Percentiles rank a stretch among this genome's conserved stretches.
phyloP scores from a whole-genome alignment of 352 stramenopile genomes.

The Phytophthora citricola region DNA sequence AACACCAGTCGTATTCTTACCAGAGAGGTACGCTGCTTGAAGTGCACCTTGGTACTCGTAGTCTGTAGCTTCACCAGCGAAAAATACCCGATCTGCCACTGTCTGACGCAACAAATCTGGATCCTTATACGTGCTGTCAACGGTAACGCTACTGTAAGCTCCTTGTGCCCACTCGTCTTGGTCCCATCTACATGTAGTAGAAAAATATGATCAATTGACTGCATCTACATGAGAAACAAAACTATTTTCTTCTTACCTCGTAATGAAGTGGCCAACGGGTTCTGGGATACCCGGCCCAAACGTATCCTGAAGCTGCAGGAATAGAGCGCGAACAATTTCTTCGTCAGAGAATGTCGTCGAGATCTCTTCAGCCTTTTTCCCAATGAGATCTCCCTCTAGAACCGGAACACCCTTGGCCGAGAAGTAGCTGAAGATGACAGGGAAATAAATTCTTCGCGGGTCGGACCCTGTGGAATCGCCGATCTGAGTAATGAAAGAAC shows the following conservation, averaged over 20 bases:
- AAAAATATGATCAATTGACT: conserved; percentile 2
- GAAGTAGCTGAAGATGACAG: conserved; percentile 67
- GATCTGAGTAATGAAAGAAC: conserved; percentile 52
- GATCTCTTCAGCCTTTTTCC: conserved; percentile 38
- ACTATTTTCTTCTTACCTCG: conserved; percentile 42
- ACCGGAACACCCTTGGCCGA: conserved; percentile 46
- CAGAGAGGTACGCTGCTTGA: conserved; percentile 73
- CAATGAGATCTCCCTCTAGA: conserved; percentile 64
- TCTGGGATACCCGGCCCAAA: conserved; percentile 43
- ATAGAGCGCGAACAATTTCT: conserved; percentile 44
- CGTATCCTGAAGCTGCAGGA: conserved; percentile 48
- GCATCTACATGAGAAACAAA: not conserved
- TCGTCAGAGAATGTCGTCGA: conserved; percentile 43
- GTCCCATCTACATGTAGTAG: conserved; percentile 51
- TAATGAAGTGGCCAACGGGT: conserved; percentile 53
- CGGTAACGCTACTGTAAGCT: conserved; percentile 68
- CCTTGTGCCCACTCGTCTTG: conserved; percentile 58
- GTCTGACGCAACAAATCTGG: conserved; percentile 56
- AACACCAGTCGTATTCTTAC: conserved; percentile 10
- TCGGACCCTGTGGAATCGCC: conserved; percentile 3
- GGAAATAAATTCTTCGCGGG: conserved; percentile 44
- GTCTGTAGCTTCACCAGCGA: conserved; percentile 73
- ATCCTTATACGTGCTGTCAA: conserved; percentile 62
- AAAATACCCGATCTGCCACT: conserved; percentile 53
- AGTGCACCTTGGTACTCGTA: conserved; percentile 74